Percentiles rank a stretch among this genome's conserved stretches.
Conservation (phyloP, 768 basidiomycete species). For the Gymnopilus dilepis region DNA sequence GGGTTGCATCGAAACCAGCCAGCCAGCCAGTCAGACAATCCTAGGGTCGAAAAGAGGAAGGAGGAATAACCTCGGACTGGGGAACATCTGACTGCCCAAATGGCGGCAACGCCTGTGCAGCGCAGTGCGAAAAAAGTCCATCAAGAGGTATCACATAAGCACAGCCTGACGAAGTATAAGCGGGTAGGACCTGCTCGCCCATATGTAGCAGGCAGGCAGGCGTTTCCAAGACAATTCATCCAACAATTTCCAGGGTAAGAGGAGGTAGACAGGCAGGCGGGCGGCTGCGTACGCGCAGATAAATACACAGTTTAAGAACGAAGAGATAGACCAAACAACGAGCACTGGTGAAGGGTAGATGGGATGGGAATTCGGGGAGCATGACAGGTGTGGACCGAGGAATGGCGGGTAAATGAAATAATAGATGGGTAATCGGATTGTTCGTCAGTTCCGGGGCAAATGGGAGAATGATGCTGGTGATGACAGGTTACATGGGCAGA, state of each 20-base stretch:
- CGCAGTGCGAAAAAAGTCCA: not conserved
- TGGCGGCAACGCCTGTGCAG: not conserved
- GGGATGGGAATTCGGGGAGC: not conserved
- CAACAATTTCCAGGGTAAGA: slow-evolving; percentile 15
- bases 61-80: slow-evolving; percentile 10
- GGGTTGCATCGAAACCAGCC: not conserved
- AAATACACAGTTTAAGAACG: slow-evolving; percentile 19
- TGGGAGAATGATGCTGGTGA: slow-evolving; percentile 8
- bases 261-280: too few species aligned
- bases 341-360: slow-evolving; percentile 11
- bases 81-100: slow-evolving; percentile 2
- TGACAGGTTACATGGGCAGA: slow-evolving; percentile 3
- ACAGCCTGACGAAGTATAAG: not conserved
- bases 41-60: not conserved
- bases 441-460: slow-evolving; percentile 3
- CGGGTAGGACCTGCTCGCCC: not conserved
- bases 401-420: not conserved
- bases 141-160: slow-evolving; percentile 1
- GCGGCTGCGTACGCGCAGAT: slow-evolving; percentile 13
- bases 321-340: slow-evolving; percentile 13
- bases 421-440: slow-evolving; percentile 8
- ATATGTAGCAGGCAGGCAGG: too few species aligned
- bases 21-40: not conserved
- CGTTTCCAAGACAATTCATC: slow-evolving; percentile 20
- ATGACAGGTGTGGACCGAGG: slow-evolving; percentile 15